phyloP scores from a whole-genome alignment of 1,139 yeast species.

The Blastobotrys aristatus region DNA sequence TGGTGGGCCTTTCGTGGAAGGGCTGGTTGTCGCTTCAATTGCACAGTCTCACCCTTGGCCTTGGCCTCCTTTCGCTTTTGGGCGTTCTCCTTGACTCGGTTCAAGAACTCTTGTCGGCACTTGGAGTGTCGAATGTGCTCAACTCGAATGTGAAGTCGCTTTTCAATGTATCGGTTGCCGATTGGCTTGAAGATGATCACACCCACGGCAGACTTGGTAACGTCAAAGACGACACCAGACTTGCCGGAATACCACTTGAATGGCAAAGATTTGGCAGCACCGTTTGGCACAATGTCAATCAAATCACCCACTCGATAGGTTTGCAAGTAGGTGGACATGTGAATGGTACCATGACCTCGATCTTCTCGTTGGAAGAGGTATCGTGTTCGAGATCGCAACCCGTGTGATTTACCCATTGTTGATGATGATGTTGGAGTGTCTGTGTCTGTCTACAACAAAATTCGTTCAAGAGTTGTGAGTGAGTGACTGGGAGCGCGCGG shows the following conservation, averaged over 20 bases:
- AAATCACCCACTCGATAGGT: conserved; percentile 98
- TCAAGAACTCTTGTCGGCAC: conserved; percentile 98
- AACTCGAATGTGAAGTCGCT: conserved; percentile 97
- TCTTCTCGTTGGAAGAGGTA: conserved; percentile 99
- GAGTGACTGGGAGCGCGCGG: too few species aligned
- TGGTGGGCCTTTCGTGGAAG: conserved; percentile 92
- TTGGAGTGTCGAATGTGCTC: conserved; percentile 99
- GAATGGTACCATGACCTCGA: conserved; percentile 95
- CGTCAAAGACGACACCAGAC: conserved; percentile 98
- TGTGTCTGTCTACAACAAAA: too few species aligned
- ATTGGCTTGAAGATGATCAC: conserved; percentile 97
- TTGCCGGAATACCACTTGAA: conserved; percentile 99
- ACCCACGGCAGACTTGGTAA: conserved; percentile 98
- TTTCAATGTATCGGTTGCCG: conserved; percentile 98
- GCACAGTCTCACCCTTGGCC: conserved; percentile 85
- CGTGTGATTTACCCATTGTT: conserved; percentile 91
- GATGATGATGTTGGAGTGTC: too few species aligned
- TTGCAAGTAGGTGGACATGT: conserved; percentile 96
- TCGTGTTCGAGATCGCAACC: conserved; percentile 99
- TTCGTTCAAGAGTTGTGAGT: too few species aligned
- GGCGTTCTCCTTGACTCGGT: conserved; percentile 97
- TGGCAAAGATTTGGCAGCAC: conserved; percentile 99
- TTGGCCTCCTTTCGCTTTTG: conserved; percentile 91
- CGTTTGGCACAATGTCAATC: conserved; percentile 99
- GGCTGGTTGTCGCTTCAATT: conserved; percentile 97